Evolutionary conservation across 495 filamentous ascomycete genomes (phyloP), one percentile per base, ranked within the genome.

Genomic region (Annulohypoxylon bovei): DNA sequence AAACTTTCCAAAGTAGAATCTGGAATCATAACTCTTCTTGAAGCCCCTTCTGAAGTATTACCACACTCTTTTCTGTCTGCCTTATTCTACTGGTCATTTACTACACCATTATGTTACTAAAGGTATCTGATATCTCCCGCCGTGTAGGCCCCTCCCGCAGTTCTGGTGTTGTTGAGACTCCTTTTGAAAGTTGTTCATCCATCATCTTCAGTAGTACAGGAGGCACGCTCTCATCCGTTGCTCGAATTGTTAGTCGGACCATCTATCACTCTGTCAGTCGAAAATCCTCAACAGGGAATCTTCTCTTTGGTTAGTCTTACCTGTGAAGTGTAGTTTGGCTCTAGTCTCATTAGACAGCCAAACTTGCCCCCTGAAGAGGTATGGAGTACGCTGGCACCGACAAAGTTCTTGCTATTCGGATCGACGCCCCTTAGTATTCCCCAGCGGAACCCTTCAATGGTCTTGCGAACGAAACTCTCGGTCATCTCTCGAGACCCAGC

Each of bases 161-260:
- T 27, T 85, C 80, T 8, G 74, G 74, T 22, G 47, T 50, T 39
- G 79, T 87, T 33, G 83, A 83, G 37, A 83, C 63, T 2, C 86
- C 86, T 23, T 67, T 60, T 22, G 88, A 83, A 50, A 98, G 79
- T 64, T 88, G 84, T 72, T 95, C 92, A 75, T 95, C 91, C 93
- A 98, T 96, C 56, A 93, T 78, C 75, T 91, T 95, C 65, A 92
- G 81, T 58, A 99, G 73, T 28, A 93, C 84, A 11, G 91, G 89
- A 12, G 95, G 93, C 2, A 98, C 91, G 11, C 80, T 84, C 70
- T 98, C 96, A 68, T 98, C 93, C 2, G 96, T 99, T 11, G 96
- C 96, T 55, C 96, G 86, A 66, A 99, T 91, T 3, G 96, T 99
- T 58, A 97, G 84, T 14, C 96, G 94, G 70, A 95, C 91, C 92